A percentile compares a stretch with the other conserved stretches of the same genome.
Evolutionary conservation across 345 rosid species (phyloP).

Genomic region (Brassica cretica): DNA sequence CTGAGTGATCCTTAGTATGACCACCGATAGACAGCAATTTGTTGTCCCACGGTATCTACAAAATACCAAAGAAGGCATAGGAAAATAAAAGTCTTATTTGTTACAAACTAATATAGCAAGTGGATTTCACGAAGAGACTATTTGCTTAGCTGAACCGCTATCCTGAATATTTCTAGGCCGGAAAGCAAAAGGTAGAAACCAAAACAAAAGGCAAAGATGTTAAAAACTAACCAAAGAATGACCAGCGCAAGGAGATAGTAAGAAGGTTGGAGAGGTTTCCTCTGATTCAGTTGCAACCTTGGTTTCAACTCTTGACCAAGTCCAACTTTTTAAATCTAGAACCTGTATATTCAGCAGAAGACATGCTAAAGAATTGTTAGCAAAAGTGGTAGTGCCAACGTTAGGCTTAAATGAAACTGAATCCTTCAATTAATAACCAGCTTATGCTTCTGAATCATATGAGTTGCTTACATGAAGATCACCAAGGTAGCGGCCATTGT

Average conservation of each 20-base stretch:
- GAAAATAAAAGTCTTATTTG: conserved; percentile 24
- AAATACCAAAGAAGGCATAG: conserved; percentile 29
- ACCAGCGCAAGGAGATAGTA: conserved; percentile 85
- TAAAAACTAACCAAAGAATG: conserved; percentile 83
- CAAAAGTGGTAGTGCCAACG: background rate
- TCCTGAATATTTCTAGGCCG: conserved; percentile 20
- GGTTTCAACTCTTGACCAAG: conserved; percentile 89
- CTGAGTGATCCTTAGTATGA: conserved; percentile 91
- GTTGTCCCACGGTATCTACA: conserved; percentile 87
- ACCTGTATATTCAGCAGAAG: conserved; percentile 55
- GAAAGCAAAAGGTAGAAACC: conserved; percentile 18
- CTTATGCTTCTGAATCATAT: conserved; percentile 14
- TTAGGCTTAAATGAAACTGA: conserved; percentile 5
- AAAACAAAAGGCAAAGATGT: conserved; percentile 22
- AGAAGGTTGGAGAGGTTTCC: conserved; percentile 52
- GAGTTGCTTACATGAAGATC: conserved; percentile 84
- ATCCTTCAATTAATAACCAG: conserved; percentile 20
- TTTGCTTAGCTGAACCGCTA: conserved; percentile 18
- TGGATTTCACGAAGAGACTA: conserved; percentile 27
- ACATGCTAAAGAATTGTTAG: conserved; percentile 8
- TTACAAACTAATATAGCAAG: conserved; percentile 29
- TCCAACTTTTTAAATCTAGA: conserved; percentile 92
- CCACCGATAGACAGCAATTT: conserved; percentile 92
- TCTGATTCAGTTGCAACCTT: conserved; percentile 56
- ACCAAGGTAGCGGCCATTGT: conserved; percentile 94